Conservation (phyloP, 768 basidiomycete species). For the Sutorius australiensis region DNA sequence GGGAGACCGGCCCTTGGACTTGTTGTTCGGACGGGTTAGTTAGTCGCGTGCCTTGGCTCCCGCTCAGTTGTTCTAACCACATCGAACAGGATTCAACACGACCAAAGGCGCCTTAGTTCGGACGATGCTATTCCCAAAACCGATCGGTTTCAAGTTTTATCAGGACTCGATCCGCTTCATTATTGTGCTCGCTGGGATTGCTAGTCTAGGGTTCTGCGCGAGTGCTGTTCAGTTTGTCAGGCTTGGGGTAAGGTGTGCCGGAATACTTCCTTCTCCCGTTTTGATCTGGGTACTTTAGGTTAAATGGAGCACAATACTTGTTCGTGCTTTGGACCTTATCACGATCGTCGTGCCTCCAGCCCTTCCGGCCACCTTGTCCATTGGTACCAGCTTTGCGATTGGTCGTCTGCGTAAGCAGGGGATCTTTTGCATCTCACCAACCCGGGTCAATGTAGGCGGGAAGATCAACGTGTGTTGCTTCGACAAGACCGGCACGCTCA, state of each 20-base stretch:
- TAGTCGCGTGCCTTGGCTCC: constrained; percentile 9
- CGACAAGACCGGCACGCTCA: constrained; percentile 98
- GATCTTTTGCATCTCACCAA: constrained; percentile 96
- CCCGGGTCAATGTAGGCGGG: constrained; percentile 90
- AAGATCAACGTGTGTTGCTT: constrained; percentile 98
- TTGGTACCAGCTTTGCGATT: constrained; percentile 95
- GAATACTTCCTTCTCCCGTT: neutral
- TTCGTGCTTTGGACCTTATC: constrained; percentile 91
- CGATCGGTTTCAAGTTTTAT: constrained; percentile 99
- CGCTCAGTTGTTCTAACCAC: constrained; percentile 3
- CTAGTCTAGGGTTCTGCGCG: constrained; percentile 84
- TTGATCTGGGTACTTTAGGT: constrained; percentile 47
- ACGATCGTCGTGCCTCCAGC: constrained; percentile 98
- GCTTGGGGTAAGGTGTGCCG: constrained; percentile 58
- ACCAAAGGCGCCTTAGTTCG: constrained; percentile 95
- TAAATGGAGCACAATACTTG: constrained; percentile 82
- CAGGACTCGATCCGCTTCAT: constrained; percentile 90
- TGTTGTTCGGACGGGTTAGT: constrained; percentile 83
- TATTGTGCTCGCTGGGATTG: constrained; percentile 85
- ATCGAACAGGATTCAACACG: constrained; percentile 81
- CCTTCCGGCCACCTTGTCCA: constrained; percentile 92
- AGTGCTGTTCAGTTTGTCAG: constrained; percentile 90
- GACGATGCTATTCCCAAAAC: constrained; percentile 98
- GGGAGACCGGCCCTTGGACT: constrained; percentile 69
- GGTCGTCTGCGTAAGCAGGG: constrained; percentile 78